Base-by-base conservation (phyloP, 768 basidiomycete species). In the Leccinum imitatum region DNA sequence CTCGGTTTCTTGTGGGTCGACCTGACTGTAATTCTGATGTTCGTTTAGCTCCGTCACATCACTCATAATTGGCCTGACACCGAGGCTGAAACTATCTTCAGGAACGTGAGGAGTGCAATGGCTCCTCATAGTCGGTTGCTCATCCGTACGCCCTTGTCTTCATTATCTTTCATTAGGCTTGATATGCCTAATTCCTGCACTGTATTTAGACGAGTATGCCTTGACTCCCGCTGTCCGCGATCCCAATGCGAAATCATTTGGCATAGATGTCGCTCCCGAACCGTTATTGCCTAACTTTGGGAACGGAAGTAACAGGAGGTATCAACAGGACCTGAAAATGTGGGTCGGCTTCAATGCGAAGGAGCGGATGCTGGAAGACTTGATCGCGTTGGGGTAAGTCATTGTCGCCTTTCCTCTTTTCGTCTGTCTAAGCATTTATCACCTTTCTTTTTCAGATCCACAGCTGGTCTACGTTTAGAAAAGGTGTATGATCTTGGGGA, bases 221-320 rank as follows among this genome's bases (percentile, higher is more conserved):
- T 11, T 71, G 47, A 58, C 39, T 17, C 47, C 57, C 6, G 66
- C 64, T 15, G 39, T 57, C 23, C 60, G 53, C 17, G 60, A 64
- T 23, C 51, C 56, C 14, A 58, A 30, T 31, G 44, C 47, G 4
- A 56, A 59, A 10, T 59, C 56, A 8, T 60, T 53, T 30, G 60
- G 58, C 44, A 41, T 61, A 71, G 68, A 69, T 7, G 54, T 64
- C 60, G 80, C 79, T 1, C 81, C 80, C 0, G 75, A 77, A 54
- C 82, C 80, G 0, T 68, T 84, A 50, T 70, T 82, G 2, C 75
- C 81, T 6, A 82, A 82, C 65, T 82, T 77, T 55, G 81, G 80
- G 27, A 71, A 76, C 6, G 81, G 78, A 2, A 71, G 69, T 41
- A 67, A 77, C 46, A 68, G 76, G 6, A 68, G 69, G 30, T 82